phyloP scores from a whole-genome alignment of 805 yeast species.

The Wickerhamomyces canadensis region DNA sequence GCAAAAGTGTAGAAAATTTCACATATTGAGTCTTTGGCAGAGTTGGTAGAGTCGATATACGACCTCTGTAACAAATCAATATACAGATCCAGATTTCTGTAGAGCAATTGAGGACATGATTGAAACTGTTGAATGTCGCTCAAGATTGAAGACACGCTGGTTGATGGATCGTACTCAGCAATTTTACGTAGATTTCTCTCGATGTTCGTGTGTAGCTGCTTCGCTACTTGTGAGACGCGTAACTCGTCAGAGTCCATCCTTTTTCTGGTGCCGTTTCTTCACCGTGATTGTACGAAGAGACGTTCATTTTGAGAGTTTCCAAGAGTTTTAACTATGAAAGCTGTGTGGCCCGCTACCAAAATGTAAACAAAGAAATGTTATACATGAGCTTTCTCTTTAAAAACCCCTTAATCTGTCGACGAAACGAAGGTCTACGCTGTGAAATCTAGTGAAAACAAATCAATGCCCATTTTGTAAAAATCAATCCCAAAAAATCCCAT shows the following conservation, averaged over 20 bases:
- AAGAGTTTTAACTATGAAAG: too few species aligned
- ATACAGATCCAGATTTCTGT: slow-evolving; percentile 31
- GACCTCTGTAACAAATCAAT: slow-evolving; percentile 25
- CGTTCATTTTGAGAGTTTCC: too few species aligned
- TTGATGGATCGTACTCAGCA: background rate
- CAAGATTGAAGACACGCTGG: slow-evolving; percentile 8
- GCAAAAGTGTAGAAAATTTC: slow-evolving; percentile 51
- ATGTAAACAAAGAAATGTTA: slow-evolving; percentile 8
- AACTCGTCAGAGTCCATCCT: slow-evolving; percentile 15
- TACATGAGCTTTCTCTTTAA: slow-evolving; percentile 1
- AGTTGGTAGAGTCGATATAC: slow-evolving; percentile 17
- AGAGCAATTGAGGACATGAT: slow-evolving; percentile 47
- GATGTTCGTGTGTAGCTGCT: slow-evolving; percentile 5
- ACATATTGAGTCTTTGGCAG: background rate
- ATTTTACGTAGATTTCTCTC: slow-evolving; percentile 5
- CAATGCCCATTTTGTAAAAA: background rate
- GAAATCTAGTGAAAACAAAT: background rate
- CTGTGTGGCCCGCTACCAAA: background rate
- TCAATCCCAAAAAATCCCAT: background rate
- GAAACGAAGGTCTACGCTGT: too few species aligned
- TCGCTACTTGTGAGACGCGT: slow-evolving; percentile 15
- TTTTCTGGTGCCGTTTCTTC: too few species aligned
- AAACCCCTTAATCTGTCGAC: too few species aligned
- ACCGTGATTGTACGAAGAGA: too few species aligned
- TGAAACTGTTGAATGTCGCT: slow-evolving; percentile 43